Evolutionary conservation across 352 stramenopile genomes (phyloP), one percentile per base, ranked within the genome.

Genomic region (Phytophthora brassicae): DNA sequence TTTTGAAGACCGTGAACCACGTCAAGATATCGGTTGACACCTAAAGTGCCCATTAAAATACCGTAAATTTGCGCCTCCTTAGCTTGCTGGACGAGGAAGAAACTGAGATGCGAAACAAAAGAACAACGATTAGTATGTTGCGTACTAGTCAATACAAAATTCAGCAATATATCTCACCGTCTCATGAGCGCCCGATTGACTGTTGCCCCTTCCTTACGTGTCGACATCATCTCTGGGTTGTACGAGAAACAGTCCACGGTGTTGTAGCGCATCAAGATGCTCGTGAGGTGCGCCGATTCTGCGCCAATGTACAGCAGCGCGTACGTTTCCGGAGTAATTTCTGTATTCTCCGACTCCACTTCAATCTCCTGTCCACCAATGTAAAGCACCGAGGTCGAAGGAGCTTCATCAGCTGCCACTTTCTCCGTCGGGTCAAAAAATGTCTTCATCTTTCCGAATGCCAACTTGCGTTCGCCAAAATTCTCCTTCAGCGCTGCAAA

Each of bases 1-100:
- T 74, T 68, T 52, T 96, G 83, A 0, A 98, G 76, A 31, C 81
- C 83, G 31, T 93, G 73, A 5, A 99, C 88, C 14, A 98, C 88
- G 44, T 95, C 77, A n/a, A 92, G 72, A 62, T 98, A 98, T 50
- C 94, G 84, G 54, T 86, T 83, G 28, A 95, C 95, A 43, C 92
- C 94, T 3, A 99, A 78, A 4, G 92, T 99, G 8, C 93, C 96
- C 67, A 99, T 97, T 31, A 99, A 81, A 68, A 99, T 98, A 31
- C 95, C 97, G 55, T 98, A 96, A 43, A 98, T 97, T 51, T 90
- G 81, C 2, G 95, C 93, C 53, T 98, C 89, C 55, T 94, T 91
- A 6, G 94, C 96, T 62, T 98, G 92, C 72, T 99, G 93, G 11
- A 98, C 89, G 39, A 95, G 58, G 53, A 82, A 94, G 60, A 87